Evolutionary conservation across 176 grass and related monocot species (phyloP), one percentile per base, ranked within the genome.

Genomic region (Eragrostis curvula): DNA sequence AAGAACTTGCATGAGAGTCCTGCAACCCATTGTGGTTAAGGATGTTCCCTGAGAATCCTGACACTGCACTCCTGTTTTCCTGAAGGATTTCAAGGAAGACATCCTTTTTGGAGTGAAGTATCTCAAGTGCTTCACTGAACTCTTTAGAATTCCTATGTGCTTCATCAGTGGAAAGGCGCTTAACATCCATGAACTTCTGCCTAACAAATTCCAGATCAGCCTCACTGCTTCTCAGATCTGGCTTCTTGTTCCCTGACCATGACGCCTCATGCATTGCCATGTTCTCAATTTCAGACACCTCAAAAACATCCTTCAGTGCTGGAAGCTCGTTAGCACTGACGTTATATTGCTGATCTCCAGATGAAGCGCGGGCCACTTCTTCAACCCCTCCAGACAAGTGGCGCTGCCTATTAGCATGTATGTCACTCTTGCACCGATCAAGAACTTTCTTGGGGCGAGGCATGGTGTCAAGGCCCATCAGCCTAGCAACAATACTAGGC

Each of bases 381-480:
- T 83, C 50, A 72, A 49, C 49, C 59, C 7, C 59, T 27, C 44
- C 27, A 6, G 75, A 86, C 8, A 70, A 13, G 18, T 71, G 20
- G 9, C 65, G 67, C 20, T 67, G 74, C 7, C 36, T 27, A 7
- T 46, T 61, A 40, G 25, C 59, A 13, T 39, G 79, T 25, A 67
- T 75, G 64, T 79, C 85, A 66, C 87, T 89, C 77, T 91, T 70
- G 24, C 83, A 83, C 32, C 79, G 67, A 8, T 80, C 66, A 23
- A 79, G 75, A 83, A 64, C 47, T 59, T 77, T 87, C 13, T 61
- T 71, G 32, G 79, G 66, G 67, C 81, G 30, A 70, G 89, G 92
- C 49, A 89, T 71, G 0, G 84, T 87, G 77, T 91, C 92, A 63
- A 94, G 89, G 8, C 92, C 92, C 92, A 94, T 94, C 56, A 94